phyloP scores from a whole-genome alignment of 352 stramenopile genomes.

The Chrysophaeum taylorii region DNA sequence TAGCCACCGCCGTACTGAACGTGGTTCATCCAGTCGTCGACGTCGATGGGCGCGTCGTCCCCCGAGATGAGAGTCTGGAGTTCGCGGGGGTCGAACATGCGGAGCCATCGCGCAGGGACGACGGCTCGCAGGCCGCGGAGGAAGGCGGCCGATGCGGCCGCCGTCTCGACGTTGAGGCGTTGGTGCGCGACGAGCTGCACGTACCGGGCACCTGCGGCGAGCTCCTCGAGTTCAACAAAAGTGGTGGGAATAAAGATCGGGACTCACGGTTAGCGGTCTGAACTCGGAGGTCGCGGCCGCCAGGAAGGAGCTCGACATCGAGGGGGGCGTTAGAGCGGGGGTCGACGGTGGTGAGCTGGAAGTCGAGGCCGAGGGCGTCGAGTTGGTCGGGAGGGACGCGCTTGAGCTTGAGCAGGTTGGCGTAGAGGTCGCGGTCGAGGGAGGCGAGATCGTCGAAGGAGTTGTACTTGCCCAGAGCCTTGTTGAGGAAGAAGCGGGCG shows the following conservation, averaged over 20 bases:
- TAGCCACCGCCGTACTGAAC: slow-evolving; percentile 84
- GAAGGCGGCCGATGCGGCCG: slow-evolving; percentile 74
- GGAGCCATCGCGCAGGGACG: slow-evolving; percentile 77
- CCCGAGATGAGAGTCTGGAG: slow-evolving; percentile 90
- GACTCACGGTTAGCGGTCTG: slow-evolving; percentile 83
- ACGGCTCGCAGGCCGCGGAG: slow-evolving; percentile 78
- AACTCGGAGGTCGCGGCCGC: slow-evolving; percentile 66
- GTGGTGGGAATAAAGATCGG: no score
- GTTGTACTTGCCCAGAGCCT: slow-evolving; percentile 69
- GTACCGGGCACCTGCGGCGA: no score
- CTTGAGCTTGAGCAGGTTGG: slow-evolving; percentile 88
- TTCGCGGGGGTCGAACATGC: slow-evolving; percentile 88
- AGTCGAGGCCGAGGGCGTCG: slow-evolving; percentile 72
- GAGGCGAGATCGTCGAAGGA: slow-evolving; percentile 80
- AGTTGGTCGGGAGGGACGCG: slow-evolving; percentile 63
- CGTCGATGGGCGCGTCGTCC: slow-evolving; percentile 73
- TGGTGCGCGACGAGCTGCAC: slow-evolving; percentile 87
- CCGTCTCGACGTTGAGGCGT: slow-evolving; percentile 78
- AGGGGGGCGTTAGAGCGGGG: not conserved
- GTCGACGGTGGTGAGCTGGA: slow-evolving; percentile 58
- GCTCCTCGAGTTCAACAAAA: no score
- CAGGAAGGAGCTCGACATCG: slow-evolving; percentile 65
- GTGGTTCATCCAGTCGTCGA: slow-evolving; percentile 68
- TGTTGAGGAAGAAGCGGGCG: slow-evolving; percentile 78
- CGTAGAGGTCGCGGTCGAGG: slow-evolving; percentile 83